phyloP scores from a whole-genome alignment of 2,329 filamentous ascomycete species.

The Aspergillus sojae region DNA sequence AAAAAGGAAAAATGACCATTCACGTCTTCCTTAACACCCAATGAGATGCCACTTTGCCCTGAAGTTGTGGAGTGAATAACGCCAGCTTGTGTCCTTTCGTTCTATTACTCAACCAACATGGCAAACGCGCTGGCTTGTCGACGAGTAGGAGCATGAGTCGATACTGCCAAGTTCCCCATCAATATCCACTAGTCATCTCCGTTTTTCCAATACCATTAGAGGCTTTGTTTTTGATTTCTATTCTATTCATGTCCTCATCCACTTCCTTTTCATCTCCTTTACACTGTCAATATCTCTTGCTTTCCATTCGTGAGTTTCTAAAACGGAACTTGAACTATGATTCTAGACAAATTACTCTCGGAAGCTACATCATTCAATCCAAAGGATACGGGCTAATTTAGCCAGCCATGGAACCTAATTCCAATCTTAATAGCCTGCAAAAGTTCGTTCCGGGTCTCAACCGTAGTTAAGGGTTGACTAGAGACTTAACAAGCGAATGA shows the following conservation, averaged over 20 bases:
- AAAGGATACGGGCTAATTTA: not conserved
- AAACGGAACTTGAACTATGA: not conserved
- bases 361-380: not conserved
- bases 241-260: not conserved
- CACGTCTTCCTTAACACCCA: not conserved
- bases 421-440: not conserved
- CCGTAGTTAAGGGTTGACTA: not conserved
- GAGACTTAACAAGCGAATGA: not conserved
- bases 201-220: not conserved
- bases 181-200: not conserved
- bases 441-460: slow-evolving; percentile 5
- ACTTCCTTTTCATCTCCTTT: not conserved
- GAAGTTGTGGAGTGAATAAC: slow-evolving; percentile 19
- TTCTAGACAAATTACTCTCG: not conserved
- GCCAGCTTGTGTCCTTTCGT: slow-evolving; percentile 14
- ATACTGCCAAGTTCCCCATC: slow-evolving; percentile 6
- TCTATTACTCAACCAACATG: slow-evolving; percentile 18
- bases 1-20: not conserved
- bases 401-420: not conserved
- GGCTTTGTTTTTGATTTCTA: not conserved
- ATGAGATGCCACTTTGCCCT: slow-evolving; percentile 5
- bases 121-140: slow-evolving; percentile 12
- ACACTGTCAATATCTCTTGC: not conserved
- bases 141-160: slow-evolving; percentile 13
- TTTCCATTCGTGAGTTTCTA: not conserved